Percentiles rank a stretch among this genome's conserved stretches.
Conservation (phyloP, 176 grass and related monocot genomes). For the Coix lacrymajobi region DNA sequence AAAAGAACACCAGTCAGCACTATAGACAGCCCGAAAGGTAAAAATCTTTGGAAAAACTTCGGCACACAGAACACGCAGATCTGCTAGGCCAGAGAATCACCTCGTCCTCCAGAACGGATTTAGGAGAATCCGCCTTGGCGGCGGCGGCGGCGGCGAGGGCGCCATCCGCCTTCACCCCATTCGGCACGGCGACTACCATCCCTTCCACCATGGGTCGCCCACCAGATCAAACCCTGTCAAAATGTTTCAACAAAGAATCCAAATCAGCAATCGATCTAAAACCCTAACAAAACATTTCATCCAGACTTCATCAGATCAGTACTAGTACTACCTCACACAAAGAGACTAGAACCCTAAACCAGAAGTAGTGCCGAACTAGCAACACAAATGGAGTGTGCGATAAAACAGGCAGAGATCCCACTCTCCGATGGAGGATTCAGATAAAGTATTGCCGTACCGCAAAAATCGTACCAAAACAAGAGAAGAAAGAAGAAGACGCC, state of each 20-base stretch:
- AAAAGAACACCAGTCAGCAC: background rate
- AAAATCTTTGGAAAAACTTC: background rate
- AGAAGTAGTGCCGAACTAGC: background rate
- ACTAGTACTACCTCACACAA: background rate
- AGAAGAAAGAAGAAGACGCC: background rate
- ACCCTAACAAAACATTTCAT: background rate
- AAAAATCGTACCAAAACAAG: background rate
- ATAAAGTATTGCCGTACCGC: background rate
- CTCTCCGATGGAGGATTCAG: background rate
- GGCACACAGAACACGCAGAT: background rate
- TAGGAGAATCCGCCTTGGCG: constrained; percentile 65
- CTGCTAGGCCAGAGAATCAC: constrained; percentile 12
- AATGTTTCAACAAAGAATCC: background rate
- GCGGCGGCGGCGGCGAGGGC: background rate
- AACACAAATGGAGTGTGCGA: background rate
- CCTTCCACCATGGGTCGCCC: constrained; percentile 19
- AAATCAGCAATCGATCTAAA: constrained; percentile 1
- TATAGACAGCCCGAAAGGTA: background rate
- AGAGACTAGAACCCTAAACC: background rate
- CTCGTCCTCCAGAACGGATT: constrained; percentile 87
- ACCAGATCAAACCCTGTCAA: constrained; percentile 15
- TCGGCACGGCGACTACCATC: constrained; percentile 49
- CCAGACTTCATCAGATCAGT: background rate
- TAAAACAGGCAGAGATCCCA: background rate
- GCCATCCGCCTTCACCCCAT: constrained; percentile 32